These are phyloP conservation scores for Clavispora fructus DNA, from an alignment of 805 yeast species.

Conservation along the genomic window DNA sequence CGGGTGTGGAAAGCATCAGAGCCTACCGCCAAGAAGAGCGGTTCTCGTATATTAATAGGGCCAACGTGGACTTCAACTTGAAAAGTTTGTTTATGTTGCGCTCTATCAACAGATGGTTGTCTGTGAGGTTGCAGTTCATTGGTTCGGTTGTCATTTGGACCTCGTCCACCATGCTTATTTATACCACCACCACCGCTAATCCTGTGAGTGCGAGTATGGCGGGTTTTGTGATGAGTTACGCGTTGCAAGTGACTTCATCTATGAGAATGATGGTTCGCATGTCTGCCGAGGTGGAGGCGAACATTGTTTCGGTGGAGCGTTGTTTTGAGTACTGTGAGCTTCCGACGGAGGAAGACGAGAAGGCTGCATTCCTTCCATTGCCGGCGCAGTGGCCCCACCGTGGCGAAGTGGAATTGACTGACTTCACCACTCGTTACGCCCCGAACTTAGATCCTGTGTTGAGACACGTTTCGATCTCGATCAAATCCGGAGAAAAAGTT, in stretches of 20 bases:
- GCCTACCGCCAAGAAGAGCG: slow-evolving; percentile 68
- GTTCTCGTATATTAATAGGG: slow-evolving; percentile 51
- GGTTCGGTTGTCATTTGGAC: slow-evolving; percentile 52
- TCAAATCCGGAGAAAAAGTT: slow-evolving; percentile 74
- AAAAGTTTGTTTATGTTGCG: slow-evolving; percentile 45
- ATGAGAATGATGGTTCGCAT: slow-evolving; percentile 54
- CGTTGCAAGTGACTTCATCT: slow-evolving; percentile 50
- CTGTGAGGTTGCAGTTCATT: slow-evolving; percentile 55
- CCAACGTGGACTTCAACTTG: slow-evolving; percentile 45
- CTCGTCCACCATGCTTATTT: slow-evolving; percentile 44
- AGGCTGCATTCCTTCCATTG: slow-evolving; percentile 1
- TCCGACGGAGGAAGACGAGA: slow-evolving; percentile 31
- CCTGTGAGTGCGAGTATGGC: slow-evolving; percentile 55
- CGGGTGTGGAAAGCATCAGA: slow-evolving; percentile 71
- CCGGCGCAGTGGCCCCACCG: slow-evolving; percentile 10
- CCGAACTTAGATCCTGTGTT: slow-evolving; percentile 75
- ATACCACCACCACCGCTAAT: slow-evolving; percentile 30
- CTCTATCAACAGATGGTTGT: slow-evolving; percentile 61
- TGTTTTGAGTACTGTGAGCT: slow-evolving; percentile 53
- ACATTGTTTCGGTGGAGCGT: slow-evolving; percentile 64
- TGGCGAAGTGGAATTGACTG: slow-evolving; percentile 6
- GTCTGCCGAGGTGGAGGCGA: slow-evolving; percentile 60
- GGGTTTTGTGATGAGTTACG: slow-evolving; percentile 62
- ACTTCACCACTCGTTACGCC: slow-evolving; percentile 83
- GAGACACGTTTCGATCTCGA: slow-evolving; percentile 56